Conservation (phyloP, 306 rosid genomes). For the Spatholobus suberectus region DNA sequence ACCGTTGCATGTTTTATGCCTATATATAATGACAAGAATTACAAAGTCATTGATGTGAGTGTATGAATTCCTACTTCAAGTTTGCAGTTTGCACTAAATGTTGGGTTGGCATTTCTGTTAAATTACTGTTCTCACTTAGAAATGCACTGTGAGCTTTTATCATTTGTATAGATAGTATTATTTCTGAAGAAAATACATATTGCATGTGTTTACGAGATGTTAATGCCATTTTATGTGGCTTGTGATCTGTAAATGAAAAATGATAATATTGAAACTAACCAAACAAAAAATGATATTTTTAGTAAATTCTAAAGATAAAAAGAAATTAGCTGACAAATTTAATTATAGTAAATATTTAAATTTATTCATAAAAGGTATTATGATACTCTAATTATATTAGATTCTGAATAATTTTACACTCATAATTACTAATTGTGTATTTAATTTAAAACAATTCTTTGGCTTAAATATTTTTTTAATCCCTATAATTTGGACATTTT, state of each 20-base stretch:
- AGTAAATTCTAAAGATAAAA: too few relatives aligned
- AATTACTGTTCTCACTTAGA: not conserved
- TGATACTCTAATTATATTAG: too few relatives aligned
- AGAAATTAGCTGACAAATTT: too few relatives aligned
- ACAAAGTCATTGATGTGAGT: not conserved
- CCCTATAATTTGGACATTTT: too few relatives aligned
- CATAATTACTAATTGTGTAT: too few relatives aligned
- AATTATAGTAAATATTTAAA: too few relatives aligned
- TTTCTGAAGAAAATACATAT: not conserved
- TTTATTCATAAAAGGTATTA: too few relatives aligned
- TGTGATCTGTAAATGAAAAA: conserved; percentile 5
- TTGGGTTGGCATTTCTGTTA: not conserved
- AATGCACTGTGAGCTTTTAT: conserved; percentile 4
- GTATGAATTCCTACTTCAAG: conserved; percentile 25
- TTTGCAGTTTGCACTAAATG: not conserved
- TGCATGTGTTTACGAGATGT: conserved; percentile 1
- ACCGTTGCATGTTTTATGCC: conserved; percentile 5
- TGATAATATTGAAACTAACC: too few relatives aligned
- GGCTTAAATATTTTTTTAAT: too few relatives aligned
- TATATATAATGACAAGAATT: conserved; percentile 15
- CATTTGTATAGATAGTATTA: not conserved
- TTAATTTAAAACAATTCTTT: too few relatives aligned
- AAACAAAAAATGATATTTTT: too few relatives aligned
- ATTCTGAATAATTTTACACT: too few relatives aligned
- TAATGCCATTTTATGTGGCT: not conserved